Evolutionary conservation across 1,139 yeast species (phyloP).

Genomic region (Suhomyces panamericanus): DNA sequence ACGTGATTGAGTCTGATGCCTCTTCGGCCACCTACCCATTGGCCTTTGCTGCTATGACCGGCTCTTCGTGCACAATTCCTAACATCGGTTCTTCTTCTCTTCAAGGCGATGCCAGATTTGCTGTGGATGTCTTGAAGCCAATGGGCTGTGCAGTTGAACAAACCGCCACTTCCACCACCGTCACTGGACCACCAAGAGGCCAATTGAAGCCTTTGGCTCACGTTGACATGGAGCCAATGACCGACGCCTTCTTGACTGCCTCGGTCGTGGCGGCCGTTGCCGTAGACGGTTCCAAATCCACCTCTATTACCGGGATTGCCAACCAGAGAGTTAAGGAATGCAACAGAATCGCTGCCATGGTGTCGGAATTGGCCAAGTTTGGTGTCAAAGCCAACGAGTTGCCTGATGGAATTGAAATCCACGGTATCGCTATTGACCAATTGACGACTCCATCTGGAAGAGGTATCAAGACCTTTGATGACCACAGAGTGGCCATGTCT

Average conservation of each 20-base stretch:
- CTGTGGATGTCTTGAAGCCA: slow-evolving; percentile 85
- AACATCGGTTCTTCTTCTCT: slow-evolving; percentile 89
- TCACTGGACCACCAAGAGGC: slow-evolving; percentile 81
- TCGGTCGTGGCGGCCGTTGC: slow-evolving; percentile 96
- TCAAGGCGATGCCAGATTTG: slow-evolving; percentile 98
- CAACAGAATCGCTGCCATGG: slow-evolving; percentile 95
- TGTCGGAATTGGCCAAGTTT: slow-evolving; percentile 79
- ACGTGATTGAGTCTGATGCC: slow-evolving; percentile 96
- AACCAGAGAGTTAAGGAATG: slow-evolving; percentile 98
- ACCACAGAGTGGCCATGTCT: slow-evolving; percentile 98
- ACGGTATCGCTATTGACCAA: slow-evolving; percentile 55
- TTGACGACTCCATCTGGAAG: slow-evolving; percentile 51
- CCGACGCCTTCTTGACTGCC: slow-evolving; percentile 97
- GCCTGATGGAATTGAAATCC: slow-evolving; percentile 88
- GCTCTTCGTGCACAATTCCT: slow-evolving; percentile 89
- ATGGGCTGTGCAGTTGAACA: slow-evolving; percentile 94
- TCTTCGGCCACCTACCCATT: slow-evolving; percentile 97
- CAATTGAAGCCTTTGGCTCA: slow-evolving; percentile 64
- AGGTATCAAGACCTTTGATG: slow-evolving; percentile 83
- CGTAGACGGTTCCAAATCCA: slow-evolving; percentile 47
- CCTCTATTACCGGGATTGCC: slow-evolving; percentile 92
- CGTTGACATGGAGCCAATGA: slow-evolving; percentile 99
- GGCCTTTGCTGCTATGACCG: slow-evolving; percentile 98
- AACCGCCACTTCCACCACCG: slow-evolving; percentile 83
- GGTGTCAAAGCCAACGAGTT: slow-evolving; percentile 85